Percentiles rank a stretch among this genome's conserved stretches.
Evolutionary conservation across 306 rosid genomes (phyloP).

Genomic region (Glycine soja): DNA sequence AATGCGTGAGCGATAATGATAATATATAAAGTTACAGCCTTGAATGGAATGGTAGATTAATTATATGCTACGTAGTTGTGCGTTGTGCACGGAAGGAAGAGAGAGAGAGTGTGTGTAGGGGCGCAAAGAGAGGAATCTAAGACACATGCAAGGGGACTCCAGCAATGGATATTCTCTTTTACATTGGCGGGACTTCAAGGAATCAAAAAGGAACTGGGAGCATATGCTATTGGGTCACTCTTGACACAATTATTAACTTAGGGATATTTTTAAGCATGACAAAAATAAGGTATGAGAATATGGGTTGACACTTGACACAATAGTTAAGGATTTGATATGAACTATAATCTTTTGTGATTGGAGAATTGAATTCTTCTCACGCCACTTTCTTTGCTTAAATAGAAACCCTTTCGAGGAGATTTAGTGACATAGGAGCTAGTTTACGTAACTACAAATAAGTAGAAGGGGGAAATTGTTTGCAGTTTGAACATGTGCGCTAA

Average conservation of each 20-base stretch:
- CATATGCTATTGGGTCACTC: slow-evolving; percentile 59
- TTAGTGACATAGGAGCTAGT: too few species aligned
- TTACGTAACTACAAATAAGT: too few species aligned
- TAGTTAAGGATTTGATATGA: too few species aligned
- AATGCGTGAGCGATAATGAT: not conserved
- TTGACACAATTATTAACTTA: slow-evolving; percentile 1
- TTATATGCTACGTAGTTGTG: not conserved
- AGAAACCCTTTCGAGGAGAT: too few species aligned
- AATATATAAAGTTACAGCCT: slow-evolving; percentile 15
- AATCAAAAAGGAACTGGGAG: slow-evolving; percentile 48
- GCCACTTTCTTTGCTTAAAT: too few species aligned
- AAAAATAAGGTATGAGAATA: too few species aligned
- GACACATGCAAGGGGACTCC: slow-evolving; percentile 13
- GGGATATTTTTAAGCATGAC: not conserved
- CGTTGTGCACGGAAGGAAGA: not conserved
- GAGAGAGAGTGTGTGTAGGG: not conserved
- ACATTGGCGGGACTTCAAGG: slow-evolving; percentile 40
- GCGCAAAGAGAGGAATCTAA: slow-evolving; percentile 42
- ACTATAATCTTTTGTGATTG: too few species aligned
- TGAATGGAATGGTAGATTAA: slow-evolving; percentile 16
- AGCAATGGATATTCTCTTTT: slow-evolving; percentile 59
- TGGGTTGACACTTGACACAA: not conserved
- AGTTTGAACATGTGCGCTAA: too few species aligned
- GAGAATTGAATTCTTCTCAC: too few species aligned
- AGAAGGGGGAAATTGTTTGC: too few species aligned